phyloP scores from a whole-genome alignment of 441 rosid genomes.

The Omphalea diandra region DNA sequence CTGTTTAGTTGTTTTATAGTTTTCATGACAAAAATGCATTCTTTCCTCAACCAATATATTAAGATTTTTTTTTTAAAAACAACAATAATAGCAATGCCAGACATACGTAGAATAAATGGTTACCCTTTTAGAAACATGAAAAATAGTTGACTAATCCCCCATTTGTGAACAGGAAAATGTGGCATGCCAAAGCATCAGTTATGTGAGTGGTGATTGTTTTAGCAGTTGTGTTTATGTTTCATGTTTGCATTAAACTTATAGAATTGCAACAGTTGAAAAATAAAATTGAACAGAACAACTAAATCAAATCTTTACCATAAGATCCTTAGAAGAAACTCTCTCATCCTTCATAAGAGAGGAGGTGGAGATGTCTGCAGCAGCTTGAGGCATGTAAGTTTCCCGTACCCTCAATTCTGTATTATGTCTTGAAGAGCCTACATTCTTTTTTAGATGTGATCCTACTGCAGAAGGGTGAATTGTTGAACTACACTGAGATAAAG shows the following conservation, averaged over 20 bases:
- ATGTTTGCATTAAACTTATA: background rate
- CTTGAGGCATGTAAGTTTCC: slow-evolving; percentile 33
- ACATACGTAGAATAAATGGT: too few species aligned
- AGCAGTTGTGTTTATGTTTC: background rate
- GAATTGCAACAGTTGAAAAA: background rate
- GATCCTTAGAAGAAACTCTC: slow-evolving; percentile 32
- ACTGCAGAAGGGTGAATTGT: slow-evolving; percentile 51
- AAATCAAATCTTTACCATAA: slow-evolving; percentile 40
- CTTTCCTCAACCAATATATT: too few species aligned
- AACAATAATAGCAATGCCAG: too few species aligned
- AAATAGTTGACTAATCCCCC: too few species aligned
- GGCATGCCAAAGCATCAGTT: too few species aligned
- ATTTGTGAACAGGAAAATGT: too few species aligned
- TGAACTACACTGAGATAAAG: slow-evolving; percentile 51
- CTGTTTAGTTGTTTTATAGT: too few species aligned
- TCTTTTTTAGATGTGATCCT: slow-evolving; percentile 37
- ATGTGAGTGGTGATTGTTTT: background rate
- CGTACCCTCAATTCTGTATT: slow-evolving; percentile 36
- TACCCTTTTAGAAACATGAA: too few species aligned
- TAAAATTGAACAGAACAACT: background rate
- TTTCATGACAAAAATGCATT: too few species aligned
- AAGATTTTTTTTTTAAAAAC: too few species aligned
- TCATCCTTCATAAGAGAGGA: slow-evolving; percentile 36
- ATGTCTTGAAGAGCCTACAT: slow-evolving; percentile 25
- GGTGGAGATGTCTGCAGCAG: slow-evolving; percentile 34